Evolutionary conservation across 2,329 filamentous ascomycete species (phyloP).

Genomic region (Rosellinia necatrix): DNA sequence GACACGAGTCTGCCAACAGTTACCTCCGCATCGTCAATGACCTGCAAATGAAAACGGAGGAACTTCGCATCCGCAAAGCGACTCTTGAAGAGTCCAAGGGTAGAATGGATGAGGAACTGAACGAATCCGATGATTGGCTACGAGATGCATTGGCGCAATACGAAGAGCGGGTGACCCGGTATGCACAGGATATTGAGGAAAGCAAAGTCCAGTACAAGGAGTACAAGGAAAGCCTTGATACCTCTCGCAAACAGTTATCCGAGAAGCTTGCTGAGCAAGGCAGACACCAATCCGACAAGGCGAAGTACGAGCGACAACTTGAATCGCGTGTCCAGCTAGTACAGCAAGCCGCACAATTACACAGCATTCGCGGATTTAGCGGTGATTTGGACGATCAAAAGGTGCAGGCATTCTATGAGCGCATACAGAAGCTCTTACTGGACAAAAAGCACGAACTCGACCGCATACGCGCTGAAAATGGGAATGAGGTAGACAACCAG

Average conservation of each 20-base stretch:
- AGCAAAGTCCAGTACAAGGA: constrained; percentile 68
- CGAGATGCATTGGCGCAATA: constrained; percentile 75
- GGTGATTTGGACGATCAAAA: constrained; percentile 74
- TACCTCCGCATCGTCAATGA: constrained; percentile 76
- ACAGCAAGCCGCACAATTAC: constrained; percentile 74
- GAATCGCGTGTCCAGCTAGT: constrained; percentile 73
- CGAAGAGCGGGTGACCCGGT: constrained; percentile 71
- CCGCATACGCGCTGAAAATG: constrained; percentile 71
- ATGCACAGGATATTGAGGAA: constrained; percentile 65
- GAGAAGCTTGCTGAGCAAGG: constrained; percentile 69
- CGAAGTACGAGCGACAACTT: constrained; percentile 82
- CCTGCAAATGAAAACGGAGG: constrained; percentile 75
- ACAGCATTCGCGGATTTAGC: constrained; percentile 85
- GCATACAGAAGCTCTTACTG: constrained; percentile 72
- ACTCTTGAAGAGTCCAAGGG: constrained; percentile 71
- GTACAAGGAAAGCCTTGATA: constrained; percentile 57
- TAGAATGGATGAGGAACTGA: constrained; percentile 72
- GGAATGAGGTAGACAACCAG: constrained; percentile 74
- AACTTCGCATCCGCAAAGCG: constrained; percentile 70
- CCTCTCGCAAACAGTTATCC: constrained; percentile 53
- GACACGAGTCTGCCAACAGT: constrained; percentile 73
- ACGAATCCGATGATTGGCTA: constrained; percentile 78
- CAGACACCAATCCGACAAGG: constrained; percentile 82
- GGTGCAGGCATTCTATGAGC: constrained; percentile 76
- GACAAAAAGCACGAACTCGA: constrained; percentile 84